Conservation (phyloP, 495 filamentous ascomycete species). For the Xylaria scruposa region DNA sequence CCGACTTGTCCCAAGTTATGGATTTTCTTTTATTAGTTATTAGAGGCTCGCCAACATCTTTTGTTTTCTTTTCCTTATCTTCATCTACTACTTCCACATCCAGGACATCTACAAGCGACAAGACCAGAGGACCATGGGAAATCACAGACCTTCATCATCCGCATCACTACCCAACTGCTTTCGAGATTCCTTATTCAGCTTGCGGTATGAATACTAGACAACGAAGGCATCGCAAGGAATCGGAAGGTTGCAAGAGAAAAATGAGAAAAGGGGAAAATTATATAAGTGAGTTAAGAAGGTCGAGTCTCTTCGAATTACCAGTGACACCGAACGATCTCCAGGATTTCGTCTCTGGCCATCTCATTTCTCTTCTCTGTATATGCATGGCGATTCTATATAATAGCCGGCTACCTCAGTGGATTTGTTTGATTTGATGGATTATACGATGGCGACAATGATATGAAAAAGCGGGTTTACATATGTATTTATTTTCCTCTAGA, state of each 20-base stretch:
- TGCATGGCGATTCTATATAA: constrained; percentile 1
- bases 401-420: not conserved
- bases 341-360: not conserved
- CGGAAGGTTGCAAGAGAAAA: not conserved
- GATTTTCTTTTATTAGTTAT: not conserved
- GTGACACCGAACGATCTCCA: not conserved
- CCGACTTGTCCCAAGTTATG: not conserved
- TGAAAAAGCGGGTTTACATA: not conserved
- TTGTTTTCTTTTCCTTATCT: not conserved
- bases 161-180: not conserved
- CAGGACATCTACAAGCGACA: not conserved
- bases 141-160: not conserved
- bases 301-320: not conserved
- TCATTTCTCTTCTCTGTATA: not conserved
- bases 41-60: not conserved
- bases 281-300: not conserved
- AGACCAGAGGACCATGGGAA: not conserved
- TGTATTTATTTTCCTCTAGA: not conserved
- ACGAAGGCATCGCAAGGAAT: not conserved
- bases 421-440: constrained; percentile 11
- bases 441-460: constrained; percentile 4
- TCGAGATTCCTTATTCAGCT: not conserved
- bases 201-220: not conserved
- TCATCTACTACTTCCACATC: not conserved
- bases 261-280: not conserved